Base-by-base conservation (phyloP, 2,329 filamentous ascomycete genomes). In the Alternaria triticimaculans region DNA sequence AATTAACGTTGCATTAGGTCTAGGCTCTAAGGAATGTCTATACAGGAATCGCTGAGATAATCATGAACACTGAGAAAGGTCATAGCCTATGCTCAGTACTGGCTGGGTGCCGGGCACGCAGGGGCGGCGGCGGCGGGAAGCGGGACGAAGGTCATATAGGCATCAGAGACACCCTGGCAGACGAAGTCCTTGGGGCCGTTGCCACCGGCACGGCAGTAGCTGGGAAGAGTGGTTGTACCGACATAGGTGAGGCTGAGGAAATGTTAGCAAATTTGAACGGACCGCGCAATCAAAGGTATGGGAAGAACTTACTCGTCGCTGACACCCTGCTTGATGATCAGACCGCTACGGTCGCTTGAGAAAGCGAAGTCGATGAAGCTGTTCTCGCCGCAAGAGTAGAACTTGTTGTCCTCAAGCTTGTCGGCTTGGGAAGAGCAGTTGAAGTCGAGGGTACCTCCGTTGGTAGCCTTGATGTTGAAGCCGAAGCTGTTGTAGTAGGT, bases 81-180 rank as follows among this genome's bases (percentile, higher is more conserved):
- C 37, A 41, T 11, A 41, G 37, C 37, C 37, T 41, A 41, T 41
- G 4, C 37, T 41, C n/a, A 41, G 37, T 41, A 41, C n/a, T 41
- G 37, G 37, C 37, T 41, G 37, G 37, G 37, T 41, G 37, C 37
- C 9, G 37, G 37, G n/a, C 37, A 41, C n/a, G n/a, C 37, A 41
- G 37, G 37, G 9, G 37, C 37, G 15, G 37, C 28, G 49, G 20
- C 20, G 6, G 33, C 21, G 28, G 68, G 62, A 37, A 56, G 63
- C 25, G 65, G 62, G 2, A 70, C 68, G 23, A 72, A 59, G 10
- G 66, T 63, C 33, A 90, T 88, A 50, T 69, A 72, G 63, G 88
- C 86, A 68, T 87, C 87, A 44, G 80, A 82, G 59, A 96, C 86
- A 68, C 94, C 94, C 49, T 90, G 87, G 70, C 91, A 84, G 73